Evolutionary conservation across 164 flowering plant genomes (phyloP).

Genomic region (Buxus sempervirens): DNA sequence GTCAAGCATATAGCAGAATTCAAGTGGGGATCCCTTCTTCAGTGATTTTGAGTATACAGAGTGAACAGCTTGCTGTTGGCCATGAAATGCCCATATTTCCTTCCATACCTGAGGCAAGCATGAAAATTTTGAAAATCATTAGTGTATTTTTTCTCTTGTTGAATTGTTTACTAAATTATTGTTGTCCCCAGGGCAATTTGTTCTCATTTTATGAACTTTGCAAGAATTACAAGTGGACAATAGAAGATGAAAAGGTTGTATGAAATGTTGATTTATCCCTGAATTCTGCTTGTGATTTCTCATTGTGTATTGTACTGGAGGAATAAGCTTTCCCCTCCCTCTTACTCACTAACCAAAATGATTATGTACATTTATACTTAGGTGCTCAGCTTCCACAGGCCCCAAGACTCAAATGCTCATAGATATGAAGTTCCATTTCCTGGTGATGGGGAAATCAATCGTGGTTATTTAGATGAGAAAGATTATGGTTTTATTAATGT

Average conservation of each 20-base stretch:
- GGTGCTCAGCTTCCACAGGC: slow-evolving; percentile 51
- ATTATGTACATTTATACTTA: slow-evolving; percentile 17
- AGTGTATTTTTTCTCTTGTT: neutral
- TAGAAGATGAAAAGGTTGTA: slow-evolving; percentile 72
- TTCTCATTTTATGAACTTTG: slow-evolving; percentile 95
- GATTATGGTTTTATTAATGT: slow-evolving; percentile 42
- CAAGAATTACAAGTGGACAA: slow-evolving; percentile 67
- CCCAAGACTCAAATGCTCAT: slow-evolving; percentile 17
- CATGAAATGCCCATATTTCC: slow-evolving; percentile 73
- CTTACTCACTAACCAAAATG: neutral
- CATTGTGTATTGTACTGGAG: neutral
- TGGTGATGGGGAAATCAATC: slow-evolving; percentile 15
- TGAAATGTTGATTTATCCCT: neutral
- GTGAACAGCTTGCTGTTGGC: slow-evolving; percentile 70
- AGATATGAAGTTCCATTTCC: slow-evolving; percentile 13
- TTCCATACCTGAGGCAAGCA: slow-evolving; percentile 54
- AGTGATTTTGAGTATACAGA: slow-evolving; percentile 60
- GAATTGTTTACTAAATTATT: slow-evolving; percentile 8
- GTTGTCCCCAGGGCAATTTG: slow-evolving; percentile 57
- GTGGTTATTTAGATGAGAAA: slow-evolving; percentile 25
- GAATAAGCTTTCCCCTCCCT: slow-evolving; percentile 2
- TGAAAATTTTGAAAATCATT: neutral
- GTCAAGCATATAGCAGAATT: slow-evolving; percentile 58
- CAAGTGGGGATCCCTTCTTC: slow-evolving; percentile 73
- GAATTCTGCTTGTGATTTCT: neutral